phyloP scores from a whole-genome alignment of 1,139 yeast genomes.

The Meyerozyma athensensis region DNA sequence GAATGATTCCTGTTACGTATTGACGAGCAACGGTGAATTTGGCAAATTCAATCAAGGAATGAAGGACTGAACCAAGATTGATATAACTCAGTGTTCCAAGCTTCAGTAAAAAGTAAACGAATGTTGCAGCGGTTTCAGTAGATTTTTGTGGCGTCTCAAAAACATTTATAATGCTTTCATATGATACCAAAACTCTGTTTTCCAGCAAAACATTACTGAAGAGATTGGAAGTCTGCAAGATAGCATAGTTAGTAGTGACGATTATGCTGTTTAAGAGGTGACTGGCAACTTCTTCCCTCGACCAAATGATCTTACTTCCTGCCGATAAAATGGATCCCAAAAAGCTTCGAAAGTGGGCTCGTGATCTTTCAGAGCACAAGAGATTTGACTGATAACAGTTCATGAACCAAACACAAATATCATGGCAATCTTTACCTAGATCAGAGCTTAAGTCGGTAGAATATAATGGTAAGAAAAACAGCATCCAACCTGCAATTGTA shows the following conservation, averaged over 20 bases:
- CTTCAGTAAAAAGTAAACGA: conserved; percentile 28
- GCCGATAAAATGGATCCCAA: conserved; percentile 11
- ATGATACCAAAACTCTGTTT: conserved; percentile 16
- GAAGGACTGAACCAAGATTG: conserved; percentile 28
- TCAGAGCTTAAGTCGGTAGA: conserved; percentile 11
- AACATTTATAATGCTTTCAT: conserved; percentile 23
- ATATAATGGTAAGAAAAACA: conserved; percentile 12
- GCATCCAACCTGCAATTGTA: conserved; percentile 23
- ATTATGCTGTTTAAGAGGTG: conserved; percentile 13
- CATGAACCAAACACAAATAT: conserved; percentile 30
- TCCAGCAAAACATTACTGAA: neutral
- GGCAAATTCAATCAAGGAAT: conserved; percentile 40
- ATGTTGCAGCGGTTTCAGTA: conserved; percentile 37
- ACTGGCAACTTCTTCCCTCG: conserved; percentile 10
- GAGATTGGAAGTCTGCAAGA: conserved; percentile 5
- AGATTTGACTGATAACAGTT: conserved; percentile 26
- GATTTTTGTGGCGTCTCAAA: conserved; percentile 33
- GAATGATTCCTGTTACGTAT: too few species aligned
- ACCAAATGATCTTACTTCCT: conserved; percentile 10
- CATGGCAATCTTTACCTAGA: conserved; percentile 28
- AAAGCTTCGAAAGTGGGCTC: conserved; percentile 17
- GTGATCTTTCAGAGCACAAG: conserved; percentile 20
- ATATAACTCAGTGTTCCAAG: conserved; percentile 27
- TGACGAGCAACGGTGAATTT: conserved; percentile 23
- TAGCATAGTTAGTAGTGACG: conserved; percentile 17